These are phyloP conservation scores for Cercospora canescens DNA, from an alignment of 2,329 filamentous ascomycete genomes.

Conservation along the genomic window DNA sequence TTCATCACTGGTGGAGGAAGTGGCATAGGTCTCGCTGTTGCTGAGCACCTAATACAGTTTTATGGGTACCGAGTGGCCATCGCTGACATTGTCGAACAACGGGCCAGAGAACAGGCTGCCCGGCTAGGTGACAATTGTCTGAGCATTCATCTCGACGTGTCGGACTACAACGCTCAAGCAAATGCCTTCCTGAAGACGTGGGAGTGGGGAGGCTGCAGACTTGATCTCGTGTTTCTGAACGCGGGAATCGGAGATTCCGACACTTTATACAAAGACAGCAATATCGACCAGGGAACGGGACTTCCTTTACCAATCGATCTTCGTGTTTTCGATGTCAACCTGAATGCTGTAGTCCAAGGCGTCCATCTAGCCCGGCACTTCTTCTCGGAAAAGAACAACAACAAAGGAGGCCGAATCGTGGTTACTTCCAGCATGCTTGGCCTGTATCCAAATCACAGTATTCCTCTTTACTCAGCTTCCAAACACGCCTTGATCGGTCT, in stretches of 20 bases:
- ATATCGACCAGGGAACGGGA: constrained; percentile 25
- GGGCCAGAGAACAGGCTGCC: constrained; percentile 16
- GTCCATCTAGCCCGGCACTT: constrained; percentile 47
- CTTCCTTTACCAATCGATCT: constrained; percentile 40
- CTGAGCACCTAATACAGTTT: constrained; percentile 26
- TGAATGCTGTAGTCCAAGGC: constrained; percentile 44
- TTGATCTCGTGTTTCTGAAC: constrained; percentile 47
- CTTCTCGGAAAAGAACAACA: constrained; percentile 38
- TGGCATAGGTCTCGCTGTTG: constrained; percentile 28
- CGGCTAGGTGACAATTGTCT: constrained; percentile 23
- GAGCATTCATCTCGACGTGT: constrained; percentile 37
- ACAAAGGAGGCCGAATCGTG: constrained; percentile 41
- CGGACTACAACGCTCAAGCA: constrained; percentile 41
- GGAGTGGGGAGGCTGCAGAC: constrained; percentile 41
- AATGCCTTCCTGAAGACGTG: constrained; percentile 43
- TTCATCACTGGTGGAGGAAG: constrained; percentile 26
- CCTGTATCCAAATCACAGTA: constrained; percentile 22
- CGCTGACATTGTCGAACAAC: constrained; percentile 20
- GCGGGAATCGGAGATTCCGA: constrained; percentile 45
- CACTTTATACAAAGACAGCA: constrained; percentile 40
- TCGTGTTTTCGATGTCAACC: constrained; percentile 42
- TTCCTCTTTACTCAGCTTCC: constrained; percentile 24
- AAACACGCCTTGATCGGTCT: constrained; percentile 35
- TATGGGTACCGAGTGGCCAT: constrained; percentile 25
- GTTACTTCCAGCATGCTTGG: constrained; percentile 34